Percentiles rank a stretch among this genome's conserved stretches.
These are phyloP conservation scores for Heliamphora pulchella DNA, from an alignment of 179 eudicot genomes.

Conservation along the genomic window DNA sequence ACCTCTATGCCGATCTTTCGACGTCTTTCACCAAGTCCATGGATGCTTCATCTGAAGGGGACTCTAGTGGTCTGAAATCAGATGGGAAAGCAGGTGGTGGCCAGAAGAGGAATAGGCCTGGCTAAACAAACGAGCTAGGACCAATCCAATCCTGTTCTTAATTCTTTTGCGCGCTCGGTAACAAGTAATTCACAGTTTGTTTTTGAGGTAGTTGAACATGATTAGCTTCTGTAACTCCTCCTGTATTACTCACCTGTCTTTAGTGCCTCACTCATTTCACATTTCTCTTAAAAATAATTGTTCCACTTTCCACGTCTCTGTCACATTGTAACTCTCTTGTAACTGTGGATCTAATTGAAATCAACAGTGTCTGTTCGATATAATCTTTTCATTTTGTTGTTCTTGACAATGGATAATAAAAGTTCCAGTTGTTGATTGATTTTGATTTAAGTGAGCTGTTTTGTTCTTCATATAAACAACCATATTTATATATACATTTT, in stretches of 20 bases:
- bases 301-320: neutral
- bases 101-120: conserved; percentile 67
- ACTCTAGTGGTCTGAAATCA: conserved; percentile 44
- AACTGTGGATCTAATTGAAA: conserved; percentile 25
- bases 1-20: conserved; percentile 74
- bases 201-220: conserved; percentile 15
- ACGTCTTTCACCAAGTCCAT: conserved; percentile 53
- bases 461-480: neutral
- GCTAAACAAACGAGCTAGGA: conserved; percentile 20
- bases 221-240: conserved; percentile 13
- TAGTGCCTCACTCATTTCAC: neutral
- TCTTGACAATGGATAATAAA: neutral
- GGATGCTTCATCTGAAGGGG: conserved; percentile 80
- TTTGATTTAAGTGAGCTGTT: neutral
- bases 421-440: conserved; percentile 3
- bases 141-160: conserved; percentile 12
- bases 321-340: conserved; percentile 14
- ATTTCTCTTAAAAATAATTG: conserved; percentile 13
- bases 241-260: conserved; percentile 1
- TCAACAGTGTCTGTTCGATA: conserved; percentile 14
- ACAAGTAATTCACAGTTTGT: conserved; percentile 4
- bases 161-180: conserved; percentile 16
- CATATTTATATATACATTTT: neutral
- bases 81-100: conserved; percentile 43
- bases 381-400: neutral